Conservation (phyloP, 345 rosid genomes). For the Corymbia maculata region DNA sequence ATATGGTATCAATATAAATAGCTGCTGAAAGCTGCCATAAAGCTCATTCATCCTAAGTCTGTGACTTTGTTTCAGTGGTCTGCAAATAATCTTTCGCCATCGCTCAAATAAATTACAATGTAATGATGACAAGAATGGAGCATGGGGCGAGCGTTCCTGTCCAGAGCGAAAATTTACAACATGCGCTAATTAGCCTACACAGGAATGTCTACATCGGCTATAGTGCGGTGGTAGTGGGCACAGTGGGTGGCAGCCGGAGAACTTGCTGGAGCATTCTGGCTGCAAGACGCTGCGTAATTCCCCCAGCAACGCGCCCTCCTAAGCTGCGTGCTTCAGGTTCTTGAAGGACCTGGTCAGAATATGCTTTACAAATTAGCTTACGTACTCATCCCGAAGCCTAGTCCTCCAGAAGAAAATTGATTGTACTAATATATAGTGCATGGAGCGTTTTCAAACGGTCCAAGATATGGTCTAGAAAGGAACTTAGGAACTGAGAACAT, state of each 20-base stretch:
- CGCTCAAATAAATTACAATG: background rate
- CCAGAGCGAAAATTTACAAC: background rate
- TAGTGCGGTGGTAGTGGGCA: conserved; percentile 23
- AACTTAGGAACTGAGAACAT: background rate
- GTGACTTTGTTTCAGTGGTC: background rate
- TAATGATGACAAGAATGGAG: background rate
- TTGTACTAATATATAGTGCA: background rate
- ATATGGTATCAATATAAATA: background rate
- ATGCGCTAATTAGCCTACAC: background rate
- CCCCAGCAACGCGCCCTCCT: conserved; percentile 81
- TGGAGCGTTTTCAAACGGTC: background rate
- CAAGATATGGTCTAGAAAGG: background rate
- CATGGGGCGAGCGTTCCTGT: background rate
- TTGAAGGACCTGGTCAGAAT: conserved; percentile 67
- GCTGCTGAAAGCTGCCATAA: background rate
- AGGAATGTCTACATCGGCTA: background rate
- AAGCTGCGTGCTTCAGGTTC: conserved; percentile 81
- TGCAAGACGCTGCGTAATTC: conserved; percentile 85
- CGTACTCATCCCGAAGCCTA: background rate
- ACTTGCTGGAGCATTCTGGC: conserved; percentile 90
- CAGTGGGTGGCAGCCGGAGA: conserved; percentile 45
- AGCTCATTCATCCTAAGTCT: background rate
- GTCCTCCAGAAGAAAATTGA: background rate
- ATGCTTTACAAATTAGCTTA: background rate
- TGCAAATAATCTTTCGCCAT: background rate